A percentile compares a stretch with the other conserved stretches of the same genome.
These are phyloP conservation scores for Thymus quinquecostatus DNA, from an alignment of 257 asterid genomes.

Conservation along the genomic window DNA sequence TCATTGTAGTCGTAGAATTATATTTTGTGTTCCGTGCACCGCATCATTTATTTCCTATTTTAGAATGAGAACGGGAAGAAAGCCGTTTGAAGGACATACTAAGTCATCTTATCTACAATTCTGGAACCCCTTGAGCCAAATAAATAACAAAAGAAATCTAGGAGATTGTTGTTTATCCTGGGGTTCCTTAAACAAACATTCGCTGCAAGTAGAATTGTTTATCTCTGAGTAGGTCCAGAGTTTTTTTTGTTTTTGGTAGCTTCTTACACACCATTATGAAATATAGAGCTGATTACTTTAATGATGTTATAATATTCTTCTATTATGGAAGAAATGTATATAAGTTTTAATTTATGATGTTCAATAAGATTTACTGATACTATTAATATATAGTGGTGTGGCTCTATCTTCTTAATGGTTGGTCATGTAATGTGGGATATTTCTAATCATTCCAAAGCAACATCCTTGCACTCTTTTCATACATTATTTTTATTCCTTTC, in stretches of 20 bases:
- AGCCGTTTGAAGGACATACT: slow-evolving; percentile 16
- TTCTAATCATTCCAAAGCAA: slow-evolving; percentile 7
- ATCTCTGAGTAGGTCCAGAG: background rate
- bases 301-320: slow-evolving; percentile 5
- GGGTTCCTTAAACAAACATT: background rate
- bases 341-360: background rate
- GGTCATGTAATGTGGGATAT: slow-evolving; percentile 13
- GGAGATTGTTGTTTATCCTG: background rate
- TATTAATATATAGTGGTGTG: too few relatives aligned
- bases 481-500: background rate
- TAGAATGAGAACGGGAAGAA: too few relatives aligned
- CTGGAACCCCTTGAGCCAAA: slow-evolving; percentile 22
- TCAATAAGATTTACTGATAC: background rate
- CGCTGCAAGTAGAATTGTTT: slow-evolving; percentile 12
- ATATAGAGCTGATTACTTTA: background rate
- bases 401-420: background rate
- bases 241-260: slow-evolving; percentile 6
- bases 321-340: background rate
- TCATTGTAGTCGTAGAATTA: slow-evolving; percentile 7
- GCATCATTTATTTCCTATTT: too few relatives aligned
- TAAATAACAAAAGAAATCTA: slow-evolving; percentile 2
- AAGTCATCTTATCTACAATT: slow-evolving; percentile 21
- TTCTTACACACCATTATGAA: slow-evolving; percentile 10
- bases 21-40: too few relatives aligned
- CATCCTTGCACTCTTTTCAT: background rate